These are phyloP conservation scores for Talaromyces sp. DNA, from an alignment of 2,329 filamentous ascomycete species.

Conservation along the genomic window DNA sequence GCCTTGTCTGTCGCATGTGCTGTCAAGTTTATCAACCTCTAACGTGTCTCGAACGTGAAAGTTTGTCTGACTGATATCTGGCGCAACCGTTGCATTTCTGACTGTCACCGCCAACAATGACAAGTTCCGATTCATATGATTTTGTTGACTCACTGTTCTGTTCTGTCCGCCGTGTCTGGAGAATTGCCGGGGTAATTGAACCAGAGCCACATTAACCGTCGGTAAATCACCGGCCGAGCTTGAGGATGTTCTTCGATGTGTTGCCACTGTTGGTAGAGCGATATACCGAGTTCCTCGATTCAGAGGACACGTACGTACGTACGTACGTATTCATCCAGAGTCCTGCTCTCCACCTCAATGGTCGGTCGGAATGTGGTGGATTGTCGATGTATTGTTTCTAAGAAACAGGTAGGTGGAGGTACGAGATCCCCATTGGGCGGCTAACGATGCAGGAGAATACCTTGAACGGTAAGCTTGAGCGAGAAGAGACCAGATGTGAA, in stretches of 20 bases:
- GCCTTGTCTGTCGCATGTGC: not conserved
- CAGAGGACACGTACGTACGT: not conserved
- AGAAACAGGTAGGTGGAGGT: not conserved
- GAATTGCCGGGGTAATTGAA: not conserved
- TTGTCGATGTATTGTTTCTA: not conserved
- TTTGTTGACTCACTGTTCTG: not conserved
- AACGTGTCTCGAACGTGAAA: not conserved
- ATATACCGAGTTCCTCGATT: not conserved
- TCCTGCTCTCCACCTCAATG: too few relatives aligned
- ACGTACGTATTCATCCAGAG: too few relatives aligned
- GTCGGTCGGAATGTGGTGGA: not conserved
- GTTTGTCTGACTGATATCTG: not conserved
- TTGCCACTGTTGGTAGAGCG: not conserved
- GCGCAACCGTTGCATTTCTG: not conserved
- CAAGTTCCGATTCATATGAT: not conserved
- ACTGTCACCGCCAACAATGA: not conserved
- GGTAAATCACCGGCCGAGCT: not conserved
- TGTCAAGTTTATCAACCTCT: not conserved
- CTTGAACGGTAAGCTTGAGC: not conserved
- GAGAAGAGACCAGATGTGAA: not conserved
- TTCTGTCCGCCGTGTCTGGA: not conserved
- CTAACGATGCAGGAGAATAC: not conserved
- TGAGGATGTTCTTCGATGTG: not conserved
- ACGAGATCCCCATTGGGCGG: not conserved
- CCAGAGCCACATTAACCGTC: not conserved